phyloP scores from a whole-genome alignment of 75 land plant species.

The Chamaecyparis obtusa region DNA sequence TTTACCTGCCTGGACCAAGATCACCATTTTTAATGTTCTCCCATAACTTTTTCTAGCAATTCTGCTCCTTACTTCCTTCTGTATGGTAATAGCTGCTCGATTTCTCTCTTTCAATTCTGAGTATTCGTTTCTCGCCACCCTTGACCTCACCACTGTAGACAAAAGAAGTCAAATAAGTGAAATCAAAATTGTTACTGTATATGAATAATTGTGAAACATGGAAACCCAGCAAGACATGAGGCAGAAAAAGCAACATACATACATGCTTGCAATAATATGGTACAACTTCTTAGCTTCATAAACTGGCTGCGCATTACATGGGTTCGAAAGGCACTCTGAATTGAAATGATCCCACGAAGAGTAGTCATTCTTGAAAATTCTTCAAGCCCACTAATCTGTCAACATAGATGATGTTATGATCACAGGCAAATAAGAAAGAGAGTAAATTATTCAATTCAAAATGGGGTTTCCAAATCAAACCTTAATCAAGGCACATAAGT shows the following conservation, averaged over 20 bases:
- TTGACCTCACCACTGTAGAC: slow-evolving; percentile 55
- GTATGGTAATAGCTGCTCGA: slow-evolving; percentile 62
- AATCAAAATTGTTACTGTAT: neutral
- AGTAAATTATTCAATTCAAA: too few species aligned
- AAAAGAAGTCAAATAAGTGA: neutral
- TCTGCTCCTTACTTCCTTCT: slow-evolving; percentile 42
- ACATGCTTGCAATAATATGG: slow-evolving; percentile 76
- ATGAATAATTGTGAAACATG: neutral
- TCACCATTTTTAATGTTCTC: slow-evolving; percentile 24
- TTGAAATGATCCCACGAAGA: slow-evolving; percentile 68
- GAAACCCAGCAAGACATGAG: neutral
- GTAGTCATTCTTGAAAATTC: slow-evolving; percentile 67
- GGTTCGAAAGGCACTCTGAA: slow-evolving; percentile 84
- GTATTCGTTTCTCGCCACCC: slow-evolving; percentile 43
- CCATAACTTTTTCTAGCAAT: slow-evolving; percentile 20
- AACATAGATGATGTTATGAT: neutral
- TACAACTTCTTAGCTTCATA: slow-evolving; percentile 42
- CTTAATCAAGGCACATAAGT: too few species aligned
- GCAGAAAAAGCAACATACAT: slow-evolving; percentile 35
- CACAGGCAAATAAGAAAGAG: neutral
- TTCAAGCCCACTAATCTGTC: slow-evolving; percentile 85
- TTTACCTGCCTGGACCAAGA: slow-evolving; percentile 70
- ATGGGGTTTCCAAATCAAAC: too few species aligned
- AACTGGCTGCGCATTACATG: slow-evolving; percentile 54
- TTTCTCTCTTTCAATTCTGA: slow-evolving; percentile 31